phyloP scores from a whole-genome alignment of 2,329 filamentous ascomycete genomes.

The Clarireedia hainanense region DNA sequence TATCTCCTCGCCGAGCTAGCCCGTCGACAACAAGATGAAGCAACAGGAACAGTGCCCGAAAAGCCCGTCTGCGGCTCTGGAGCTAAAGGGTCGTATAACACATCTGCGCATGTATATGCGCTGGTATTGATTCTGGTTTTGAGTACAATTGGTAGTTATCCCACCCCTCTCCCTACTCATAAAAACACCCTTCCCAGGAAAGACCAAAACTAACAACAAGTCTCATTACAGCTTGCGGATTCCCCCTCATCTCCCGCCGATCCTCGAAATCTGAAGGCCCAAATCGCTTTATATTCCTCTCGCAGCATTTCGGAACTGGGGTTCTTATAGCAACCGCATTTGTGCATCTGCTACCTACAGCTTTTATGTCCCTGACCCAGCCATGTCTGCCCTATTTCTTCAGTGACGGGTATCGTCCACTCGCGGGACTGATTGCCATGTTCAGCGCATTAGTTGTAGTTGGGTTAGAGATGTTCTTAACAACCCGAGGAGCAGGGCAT shows the following conservation, averaged over 20 bases:
- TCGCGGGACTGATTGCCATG: conserved; percentile 79
- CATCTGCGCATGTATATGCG: conserved; percentile 48
- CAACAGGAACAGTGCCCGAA: neutral
- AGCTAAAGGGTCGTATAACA: conserved; percentile 43
- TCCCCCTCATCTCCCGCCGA: conserved; percentile 28
- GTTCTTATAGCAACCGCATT: conserved; percentile 83
- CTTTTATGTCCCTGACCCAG: conserved; percentile 51
- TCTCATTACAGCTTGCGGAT: conserved; percentile 27
- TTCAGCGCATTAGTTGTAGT: conserved; percentile 74
- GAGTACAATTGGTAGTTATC: conserved; percentile 39
- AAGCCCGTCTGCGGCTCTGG: conserved; percentile 47
- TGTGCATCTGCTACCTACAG: conserved; percentile 59
- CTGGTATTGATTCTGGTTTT: conserved; percentile 47
- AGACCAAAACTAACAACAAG: neutral
- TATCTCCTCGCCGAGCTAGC: conserved; percentile 41
- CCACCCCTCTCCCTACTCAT: neutral
- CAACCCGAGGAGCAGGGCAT: conserved; percentile 57
- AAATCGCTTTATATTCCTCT: conserved; percentile 42
- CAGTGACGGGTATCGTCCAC: conserved; percentile 68
- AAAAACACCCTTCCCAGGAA: conserved; percentile 1
- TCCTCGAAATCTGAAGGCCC: conserved; percentile 22
- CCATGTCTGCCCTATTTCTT: conserved; percentile 70
- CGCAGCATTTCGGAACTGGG: conserved; percentile 69
- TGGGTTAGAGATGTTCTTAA: conserved; percentile 81
- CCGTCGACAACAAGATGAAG: conserved; percentile 37